Conservation (phyloP, 2,329 filamentous ascomycete genomes). For the Pezicula carpinea region DNA sequence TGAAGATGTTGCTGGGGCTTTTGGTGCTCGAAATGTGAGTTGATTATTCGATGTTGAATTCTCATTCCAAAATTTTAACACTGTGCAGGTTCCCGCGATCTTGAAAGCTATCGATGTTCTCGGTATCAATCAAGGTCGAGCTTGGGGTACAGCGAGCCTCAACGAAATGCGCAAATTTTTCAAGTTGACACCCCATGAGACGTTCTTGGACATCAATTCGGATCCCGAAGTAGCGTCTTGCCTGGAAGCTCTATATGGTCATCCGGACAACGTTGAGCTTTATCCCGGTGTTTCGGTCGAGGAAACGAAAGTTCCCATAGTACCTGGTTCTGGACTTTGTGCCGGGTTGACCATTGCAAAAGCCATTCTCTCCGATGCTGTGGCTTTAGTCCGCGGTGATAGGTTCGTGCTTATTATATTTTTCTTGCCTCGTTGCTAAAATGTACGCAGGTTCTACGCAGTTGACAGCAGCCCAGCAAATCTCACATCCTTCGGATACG, state of each 20-base stretch:
- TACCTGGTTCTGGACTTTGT: conserved; percentile 45
- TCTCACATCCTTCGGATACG: conserved; percentile 79
- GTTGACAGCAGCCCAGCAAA: conserved; percentile 47
- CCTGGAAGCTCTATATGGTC: conserved; percentile 64
- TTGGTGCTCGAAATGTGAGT: conserved; percentile 44
- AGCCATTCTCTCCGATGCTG: conserved; percentile 53
- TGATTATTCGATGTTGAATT: too few relatives aligned
- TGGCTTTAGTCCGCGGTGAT: conserved; percentile 50
- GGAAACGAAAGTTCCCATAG: conserved; percentile 43
- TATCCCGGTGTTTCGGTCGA: conserved; percentile 62
- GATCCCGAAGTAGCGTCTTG: conserved; percentile 64
- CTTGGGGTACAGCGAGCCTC: conserved; percentile 66
- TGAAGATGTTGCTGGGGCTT: conserved; percentile 66
- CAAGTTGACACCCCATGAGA: conserved; percentile 66
- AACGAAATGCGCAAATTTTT: conserved; percentile 87
- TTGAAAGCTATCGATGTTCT: conserved; percentile 74
- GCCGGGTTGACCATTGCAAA: conserved; percentile 46
- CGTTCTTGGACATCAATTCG: conserved; percentile 77
- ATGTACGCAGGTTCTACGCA: conserved; percentile 54
- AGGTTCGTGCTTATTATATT: too few relatives aligned
- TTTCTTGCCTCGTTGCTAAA: too few relatives aligned
- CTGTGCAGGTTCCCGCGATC: conserved; percentile 56
- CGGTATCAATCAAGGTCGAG: conserved; percentile 69
- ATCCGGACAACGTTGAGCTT: conserved; percentile 51
- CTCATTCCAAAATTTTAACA: not conserved